Percentiles rank a stretch among this genome's conserved stretches.
Evolutionary conservation across 2,329 filamentous ascomycete genomes (phyloP).

Genomic region (Lachnum nothofagi): DNA sequence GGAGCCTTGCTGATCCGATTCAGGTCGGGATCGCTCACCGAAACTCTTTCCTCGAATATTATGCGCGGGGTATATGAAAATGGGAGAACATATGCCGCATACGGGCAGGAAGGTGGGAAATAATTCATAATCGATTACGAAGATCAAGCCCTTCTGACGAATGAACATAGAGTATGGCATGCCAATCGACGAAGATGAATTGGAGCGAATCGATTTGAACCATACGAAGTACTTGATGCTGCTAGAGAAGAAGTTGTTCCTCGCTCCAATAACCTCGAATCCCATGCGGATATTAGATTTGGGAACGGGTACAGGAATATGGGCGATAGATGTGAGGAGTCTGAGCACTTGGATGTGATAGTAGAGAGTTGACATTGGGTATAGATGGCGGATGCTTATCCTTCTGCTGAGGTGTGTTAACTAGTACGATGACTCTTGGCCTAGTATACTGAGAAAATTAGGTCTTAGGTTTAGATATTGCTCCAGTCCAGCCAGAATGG

Average conservation of each 20-base stretch:
- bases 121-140: too few species aligned
- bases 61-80: conserved; percentile 22
- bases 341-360: background rate
- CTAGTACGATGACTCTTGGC: too few species aligned
- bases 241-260: conserved; percentile 21
- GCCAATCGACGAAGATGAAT: conserved; percentile 39
- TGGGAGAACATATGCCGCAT: conserved; percentile 27
- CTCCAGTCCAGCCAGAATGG: conserved; percentile 30
- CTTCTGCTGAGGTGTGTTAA: conserved; percentile 28
- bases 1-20: background rate
- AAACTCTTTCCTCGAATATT: conserved; percentile 21
- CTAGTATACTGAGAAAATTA: background rate
- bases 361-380: conserved; percentile 4
- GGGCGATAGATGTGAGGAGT: conserved; percentile 29
- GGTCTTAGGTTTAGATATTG: conserved; percentile 31
- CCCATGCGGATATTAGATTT: conserved; percentile 36
- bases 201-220: conserved; percentile 40
- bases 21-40: conserved; percentile 18
- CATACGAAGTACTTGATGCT: conserved; percentile 35
- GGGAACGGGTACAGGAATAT: too few species aligned
- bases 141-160: background rate
- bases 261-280: conserved; percentile 27
- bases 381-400: conserved; percentile 27
- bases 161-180: conserved; percentile 34
- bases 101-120: conserved; percentile 21